Conservation (phyloP, 352 stramenopile species). For the Ophiocytium majus region DNA sequence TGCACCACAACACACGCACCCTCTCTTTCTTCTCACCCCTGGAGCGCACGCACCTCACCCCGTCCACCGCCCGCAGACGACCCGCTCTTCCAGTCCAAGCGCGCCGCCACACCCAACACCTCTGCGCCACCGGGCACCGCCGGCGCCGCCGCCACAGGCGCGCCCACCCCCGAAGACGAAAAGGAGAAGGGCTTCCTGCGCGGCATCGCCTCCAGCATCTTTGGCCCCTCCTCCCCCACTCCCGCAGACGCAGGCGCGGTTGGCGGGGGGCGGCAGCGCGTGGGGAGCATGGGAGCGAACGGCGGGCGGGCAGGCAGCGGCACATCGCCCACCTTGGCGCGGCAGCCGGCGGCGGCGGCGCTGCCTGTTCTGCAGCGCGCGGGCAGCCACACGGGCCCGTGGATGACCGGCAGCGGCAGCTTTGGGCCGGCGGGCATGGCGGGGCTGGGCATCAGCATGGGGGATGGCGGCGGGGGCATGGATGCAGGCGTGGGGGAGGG, state of each 20-base stretch:
- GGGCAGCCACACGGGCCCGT: background rate
- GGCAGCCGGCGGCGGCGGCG: too few species aligned
- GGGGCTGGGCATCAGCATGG: conserved; percentile 4
- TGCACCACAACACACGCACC: too few species aligned
- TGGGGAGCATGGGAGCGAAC: background rate
- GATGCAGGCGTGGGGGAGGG: background rate
- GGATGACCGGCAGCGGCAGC: background rate
- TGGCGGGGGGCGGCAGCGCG: background rate
- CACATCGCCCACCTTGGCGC: too few species aligned
- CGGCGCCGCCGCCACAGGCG: background rate
- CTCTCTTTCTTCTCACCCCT: too few species aligned
- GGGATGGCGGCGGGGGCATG: conserved; percentile 12
- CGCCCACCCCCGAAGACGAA: background rate
- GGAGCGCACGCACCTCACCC: too few species aligned
- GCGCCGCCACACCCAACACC: background rate
- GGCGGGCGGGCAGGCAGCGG: background rate
- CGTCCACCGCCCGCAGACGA: conserved; percentile 16
- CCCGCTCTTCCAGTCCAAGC: conserved; percentile 23
- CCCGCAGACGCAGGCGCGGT: background rate
- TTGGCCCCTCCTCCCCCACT: background rate
- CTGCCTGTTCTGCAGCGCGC: background rate
- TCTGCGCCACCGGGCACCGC: background rate
- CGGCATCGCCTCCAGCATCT: background rate
- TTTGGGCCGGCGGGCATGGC: conserved; percentile 6
- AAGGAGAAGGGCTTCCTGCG: background rate